These are phyloP conservation scores for Fereydounia khargensis DNA, from an alignment of 1,284 basidiomycete species.

Conservation along the genomic window DNA sequence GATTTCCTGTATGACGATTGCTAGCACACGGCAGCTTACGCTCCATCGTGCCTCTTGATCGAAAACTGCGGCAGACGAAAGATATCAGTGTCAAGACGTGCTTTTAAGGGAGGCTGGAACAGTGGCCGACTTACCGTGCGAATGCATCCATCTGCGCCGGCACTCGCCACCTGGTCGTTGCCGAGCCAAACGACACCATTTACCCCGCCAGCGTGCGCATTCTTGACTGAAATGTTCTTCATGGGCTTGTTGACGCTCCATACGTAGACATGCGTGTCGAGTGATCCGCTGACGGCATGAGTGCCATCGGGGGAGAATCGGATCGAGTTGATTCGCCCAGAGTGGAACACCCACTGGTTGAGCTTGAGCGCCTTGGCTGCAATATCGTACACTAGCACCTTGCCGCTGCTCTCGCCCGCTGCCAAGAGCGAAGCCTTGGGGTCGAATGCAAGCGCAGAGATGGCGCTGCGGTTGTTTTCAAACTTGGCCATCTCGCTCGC, in stretches of 20 bases:
- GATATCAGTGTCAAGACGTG: no score
- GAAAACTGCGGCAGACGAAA: no score
- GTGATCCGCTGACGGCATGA: constrained; percentile 78
- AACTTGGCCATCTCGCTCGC: constrained; percentile 59
- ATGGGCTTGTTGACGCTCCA: constrained; percentile 77
- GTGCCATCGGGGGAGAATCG: constrained; percentile 73
- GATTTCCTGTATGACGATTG: no score
- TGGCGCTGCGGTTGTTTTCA: constrained; percentile 62
- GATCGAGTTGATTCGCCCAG: constrained; percentile 75
- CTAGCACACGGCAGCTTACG: no score
- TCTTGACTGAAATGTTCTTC: constrained; percentile 76
- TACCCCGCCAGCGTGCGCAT: constrained; percentile 58
- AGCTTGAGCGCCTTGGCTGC: constrained; percentile 47
- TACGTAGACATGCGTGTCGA: constrained; percentile 84
- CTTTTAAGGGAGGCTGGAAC: no score
- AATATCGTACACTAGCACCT: constrained; percentile 75
- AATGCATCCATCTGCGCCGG: constrained; percentile 72
- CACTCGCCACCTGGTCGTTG: constrained; percentile 66
- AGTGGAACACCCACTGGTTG: constrained; percentile 77
- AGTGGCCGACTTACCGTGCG: constrained; percentile 10
- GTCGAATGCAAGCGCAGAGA: constrained; percentile 79
- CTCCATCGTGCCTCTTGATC: constrained; percentile 14
- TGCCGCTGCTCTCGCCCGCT: constrained; percentile 69
- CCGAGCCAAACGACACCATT: constrained; percentile 77
- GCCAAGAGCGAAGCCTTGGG: constrained; percentile 73